Percentiles rank a stretch among this genome's conserved stretches.
phyloP scores from a whole-genome alignment of 2,329 filamentous ascomycete species.

The Aspergillus costaricaensis region DNA sequence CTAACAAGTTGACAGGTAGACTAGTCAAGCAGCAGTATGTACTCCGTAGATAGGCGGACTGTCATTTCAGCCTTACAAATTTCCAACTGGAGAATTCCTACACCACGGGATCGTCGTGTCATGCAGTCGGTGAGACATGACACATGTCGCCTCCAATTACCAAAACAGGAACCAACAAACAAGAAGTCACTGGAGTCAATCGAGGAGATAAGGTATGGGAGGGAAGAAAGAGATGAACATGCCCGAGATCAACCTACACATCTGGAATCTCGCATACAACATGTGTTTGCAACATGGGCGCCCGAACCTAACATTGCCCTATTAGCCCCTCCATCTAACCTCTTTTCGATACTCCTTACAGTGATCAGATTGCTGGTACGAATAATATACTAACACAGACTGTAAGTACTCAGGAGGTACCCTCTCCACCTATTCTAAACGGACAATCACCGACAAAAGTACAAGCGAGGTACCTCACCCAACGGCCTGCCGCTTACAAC shows the following conservation, averaged over 20 bases:
- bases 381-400: too few relatives aligned
- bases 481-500: neutral
- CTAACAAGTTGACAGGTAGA: neutral
- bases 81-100: neutral
- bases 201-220: neutral
- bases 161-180: neutral
- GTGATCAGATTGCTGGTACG: too few relatives aligned
- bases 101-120: neutral
- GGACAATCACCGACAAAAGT: neutral
- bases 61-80: neutral
- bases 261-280: neutral
- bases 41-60: neutral
- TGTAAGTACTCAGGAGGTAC: neutral
- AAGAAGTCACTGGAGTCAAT: neutral
- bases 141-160: neutral
- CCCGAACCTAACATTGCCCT: neutral
- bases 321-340: neutral
- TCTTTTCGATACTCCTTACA: neutral
- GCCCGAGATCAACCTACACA: neutral
- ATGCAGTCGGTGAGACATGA: neutral
- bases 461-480: neutral
- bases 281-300: neutral
- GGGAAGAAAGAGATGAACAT: neutral
- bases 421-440: neutral
- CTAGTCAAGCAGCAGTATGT: neutral